These are phyloP conservation scores for Phellinidium pouzarii DNA, from an alignment of 1,284 basidiomycete genomes.

Conservation along the genomic window DNA sequence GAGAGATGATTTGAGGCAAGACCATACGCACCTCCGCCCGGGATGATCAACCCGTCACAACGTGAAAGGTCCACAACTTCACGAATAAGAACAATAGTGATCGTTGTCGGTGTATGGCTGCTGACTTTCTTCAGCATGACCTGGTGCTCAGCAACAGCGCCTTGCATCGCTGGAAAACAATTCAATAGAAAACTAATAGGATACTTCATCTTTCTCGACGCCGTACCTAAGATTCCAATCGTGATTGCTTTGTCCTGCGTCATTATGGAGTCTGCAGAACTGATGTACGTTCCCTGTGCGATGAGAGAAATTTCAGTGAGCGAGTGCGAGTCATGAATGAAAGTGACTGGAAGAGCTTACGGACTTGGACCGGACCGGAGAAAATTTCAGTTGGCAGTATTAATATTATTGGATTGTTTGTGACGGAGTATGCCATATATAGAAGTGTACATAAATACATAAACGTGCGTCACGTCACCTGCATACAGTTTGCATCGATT, in stretches of 20 bases:
- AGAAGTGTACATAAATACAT: background rate
- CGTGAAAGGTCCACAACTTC: conserved; percentile 66
- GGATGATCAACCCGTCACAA: conserved; percentile 88
- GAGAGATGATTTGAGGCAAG: too few relatives aligned
- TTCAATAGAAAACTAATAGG: background rate
- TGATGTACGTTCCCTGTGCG: background rate
- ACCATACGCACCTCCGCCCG: conserved; percentile 69
- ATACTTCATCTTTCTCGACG: background rate
- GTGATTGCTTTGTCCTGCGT: conserved; percentile 19
- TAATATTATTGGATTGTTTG: too few relatives aligned
- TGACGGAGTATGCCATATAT: background rate
- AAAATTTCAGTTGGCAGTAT: too few relatives aligned
- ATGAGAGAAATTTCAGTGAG: background rate
- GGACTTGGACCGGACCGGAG: too few relatives aligned
- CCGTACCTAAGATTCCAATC: conserved; percentile 33
- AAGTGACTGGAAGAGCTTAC: too few relatives aligned
- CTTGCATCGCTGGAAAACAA: conserved; percentile 69
- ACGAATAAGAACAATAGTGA: conserved; percentile 63
- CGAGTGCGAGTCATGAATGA: background rate
- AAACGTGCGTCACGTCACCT: background rate
- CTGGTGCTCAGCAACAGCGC: conserved; percentile 89
- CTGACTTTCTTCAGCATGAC: conserved; percentile 56
- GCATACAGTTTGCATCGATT: background rate
- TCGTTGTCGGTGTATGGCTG: conserved; percentile 35
- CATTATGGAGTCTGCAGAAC: conserved; percentile 3